Base-by-base conservation (phyloP, 176 grass and related monocot genomes). In the Tuctoria greenei region DNA sequence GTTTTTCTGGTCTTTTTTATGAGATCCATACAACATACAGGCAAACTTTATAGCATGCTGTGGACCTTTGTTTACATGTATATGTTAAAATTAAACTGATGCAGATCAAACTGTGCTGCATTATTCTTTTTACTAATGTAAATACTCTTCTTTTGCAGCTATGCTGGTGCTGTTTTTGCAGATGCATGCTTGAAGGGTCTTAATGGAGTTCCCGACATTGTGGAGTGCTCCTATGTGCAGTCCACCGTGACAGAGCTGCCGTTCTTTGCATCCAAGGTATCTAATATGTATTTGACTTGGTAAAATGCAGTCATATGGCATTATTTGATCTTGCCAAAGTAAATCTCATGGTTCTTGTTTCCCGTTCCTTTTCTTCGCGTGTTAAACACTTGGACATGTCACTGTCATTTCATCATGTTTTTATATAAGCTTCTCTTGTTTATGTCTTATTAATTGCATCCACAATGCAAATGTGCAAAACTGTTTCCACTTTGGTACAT, bases 161-260 rank as follows among this genome's bases (percentile, higher is more conserved):
- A 99, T 78, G 91, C 95, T 84, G 89, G 91, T 79, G 91, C 95
- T 13, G 84, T 99, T 64, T 99, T 99, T 82, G 95, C 89, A 65
- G 95, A 99, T 92, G 91, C 95, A 31, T 99, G 95, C 80, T 92
- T 99, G 87, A 99, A 92, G 82, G 95, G 95, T 40, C 86, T 99
- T 12, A 99, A 95, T 64, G 91, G 95, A 8, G 95, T 86, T 73
- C 91, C 91, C 14, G 89, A 92, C 44, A 50, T 99, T 78, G 77
- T 99, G 40, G 91, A 99, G 71, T 99, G 89, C 72, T 88, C 91
- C 77, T 99, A 88, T 82, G 95, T 99, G 76, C 95, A 99, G 76
- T 99, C 95, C 73, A 92, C 86, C 0, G 74, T 99, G 50, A 90
- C 95, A 7, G 89, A 90, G 73, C 81, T 99, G 64, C 95, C 95